Percentiles rank a stretch among this genome's conserved stretches.
Conservation (phyloP, 305 asterid genomes). For the Ilex paraguariensis region DNA sequence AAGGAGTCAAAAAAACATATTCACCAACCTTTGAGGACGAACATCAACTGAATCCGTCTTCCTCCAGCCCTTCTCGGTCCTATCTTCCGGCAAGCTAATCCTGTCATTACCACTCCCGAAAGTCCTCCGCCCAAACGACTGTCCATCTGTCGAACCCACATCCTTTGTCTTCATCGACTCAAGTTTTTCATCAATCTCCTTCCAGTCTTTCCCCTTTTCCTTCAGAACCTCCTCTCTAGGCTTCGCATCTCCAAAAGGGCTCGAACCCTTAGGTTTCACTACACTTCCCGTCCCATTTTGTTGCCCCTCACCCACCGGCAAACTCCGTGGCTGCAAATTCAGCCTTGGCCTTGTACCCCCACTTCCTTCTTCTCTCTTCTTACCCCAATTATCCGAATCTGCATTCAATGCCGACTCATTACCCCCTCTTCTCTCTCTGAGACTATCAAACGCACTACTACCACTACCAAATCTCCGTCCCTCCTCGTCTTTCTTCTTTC, state of each 20-base stretch:
- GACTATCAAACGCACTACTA: constrained; percentile 56
- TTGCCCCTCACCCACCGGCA: constrained; percentile 22
- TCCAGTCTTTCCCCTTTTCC: constrained; percentile 90
- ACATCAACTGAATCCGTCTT: constrained; percentile 47
- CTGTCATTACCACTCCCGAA: constrained; percentile 64
- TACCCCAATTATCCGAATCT: constrained; percentile 36
- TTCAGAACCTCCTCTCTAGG: constrained; percentile 97
- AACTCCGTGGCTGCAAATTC: constrained; percentile 43
- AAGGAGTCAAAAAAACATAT: not conserved
- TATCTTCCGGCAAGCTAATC: constrained; percentile 39
- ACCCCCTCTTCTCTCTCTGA: constrained; percentile 60
- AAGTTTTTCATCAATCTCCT: constrained; percentile 76
- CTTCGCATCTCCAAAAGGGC: constrained; percentile 48
- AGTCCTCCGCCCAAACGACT: constrained; percentile 32
- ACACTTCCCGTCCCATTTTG: constrained; percentile 10
- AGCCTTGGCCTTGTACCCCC: constrained; percentile 36
- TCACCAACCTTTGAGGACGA: constrained; percentile 59
- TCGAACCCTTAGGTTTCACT: constrained; percentile 46
- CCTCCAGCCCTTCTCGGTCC: constrained; percentile 76
- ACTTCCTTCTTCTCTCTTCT: constrained; percentile 30
- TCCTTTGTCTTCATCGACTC: constrained; percentile 60
- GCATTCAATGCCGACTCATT: constrained; percentile 8
- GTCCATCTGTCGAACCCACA: constrained; percentile 24
- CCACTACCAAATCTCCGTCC: constrained; percentile 14
- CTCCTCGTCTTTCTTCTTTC: not conserved